These are phyloP conservation scores for Colletotrichum sansevieriae DNA, from an alignment of 2,329 filamentous ascomycete species.

Conservation along the genomic window DNA sequence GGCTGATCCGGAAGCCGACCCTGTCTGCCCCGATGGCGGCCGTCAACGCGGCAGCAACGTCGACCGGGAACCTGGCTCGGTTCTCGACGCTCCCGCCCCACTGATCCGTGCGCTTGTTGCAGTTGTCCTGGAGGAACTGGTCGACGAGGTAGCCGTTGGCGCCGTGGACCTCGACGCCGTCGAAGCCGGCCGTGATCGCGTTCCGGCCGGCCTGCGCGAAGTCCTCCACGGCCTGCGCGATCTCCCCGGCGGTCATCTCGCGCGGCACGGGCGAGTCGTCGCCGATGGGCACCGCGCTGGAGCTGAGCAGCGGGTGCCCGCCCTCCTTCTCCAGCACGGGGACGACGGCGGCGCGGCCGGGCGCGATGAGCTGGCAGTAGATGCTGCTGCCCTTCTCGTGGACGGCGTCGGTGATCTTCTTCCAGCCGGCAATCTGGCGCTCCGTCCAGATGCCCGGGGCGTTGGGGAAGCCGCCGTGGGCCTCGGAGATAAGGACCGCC, in stretches of 20 bases:
- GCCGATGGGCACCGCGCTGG: conserved; percentile 53
- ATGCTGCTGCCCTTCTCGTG: conserved; percentile 73
- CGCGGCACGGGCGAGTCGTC: conserved; percentile 66
- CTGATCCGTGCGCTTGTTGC: conserved; percentile 63
- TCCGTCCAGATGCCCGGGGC: conserved; percentile 68
- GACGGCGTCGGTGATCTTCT: conserved; percentile 70
- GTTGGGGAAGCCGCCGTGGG: conserved; percentile 54
- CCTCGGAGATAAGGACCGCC: conserved; percentile 57
- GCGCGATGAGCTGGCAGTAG: conserved; percentile 72
- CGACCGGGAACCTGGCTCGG: conserved; percentile 64
- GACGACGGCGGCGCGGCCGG: conserved; percentile 67
- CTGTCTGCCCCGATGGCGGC: conserved; percentile 62
- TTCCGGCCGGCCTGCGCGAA: conserved; percentile 67
- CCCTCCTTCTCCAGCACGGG: conserved; percentile 45
- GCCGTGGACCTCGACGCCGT: conserved; percentile 74
- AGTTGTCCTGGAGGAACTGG: conserved; percentile 67
- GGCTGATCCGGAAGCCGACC: conserved; percentile 69
- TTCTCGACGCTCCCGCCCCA: conserved; percentile 68
- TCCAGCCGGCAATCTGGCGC: conserved; percentile 71
- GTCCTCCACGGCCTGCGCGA: conserved; percentile 69
- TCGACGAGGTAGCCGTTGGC: conserved; percentile 74
- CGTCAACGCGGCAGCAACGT: conserved; percentile 58
- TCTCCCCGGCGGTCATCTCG: conserved; percentile 74
- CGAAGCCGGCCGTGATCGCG: conserved; percentile 74
- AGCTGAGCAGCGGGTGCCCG: conserved; percentile 45